These are phyloP conservation scores for Emmonsia crescens DNA, from an alignment of 2,329 filamentous ascomycete genomes.

Conservation along the genomic window DNA sequence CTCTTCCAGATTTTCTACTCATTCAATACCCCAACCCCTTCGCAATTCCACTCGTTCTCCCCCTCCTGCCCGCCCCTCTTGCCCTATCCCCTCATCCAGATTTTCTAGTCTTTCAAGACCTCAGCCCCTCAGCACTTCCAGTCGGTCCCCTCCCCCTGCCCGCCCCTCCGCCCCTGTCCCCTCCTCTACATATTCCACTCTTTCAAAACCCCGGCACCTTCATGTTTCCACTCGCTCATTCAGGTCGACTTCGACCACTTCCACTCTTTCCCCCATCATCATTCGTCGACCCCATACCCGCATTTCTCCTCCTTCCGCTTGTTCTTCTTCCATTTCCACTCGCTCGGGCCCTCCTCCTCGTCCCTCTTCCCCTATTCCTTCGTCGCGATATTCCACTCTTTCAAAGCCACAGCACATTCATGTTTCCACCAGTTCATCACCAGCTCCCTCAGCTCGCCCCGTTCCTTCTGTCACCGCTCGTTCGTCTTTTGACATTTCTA, in stretches of 20 bases:
- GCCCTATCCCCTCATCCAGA: slow-evolving; percentile 8
- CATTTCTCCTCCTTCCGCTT: too few species aligned
- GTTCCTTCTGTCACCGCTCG: slow-evolving; percentile 3
- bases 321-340: slow-evolving; percentile 8
- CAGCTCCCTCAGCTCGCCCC: background rate
- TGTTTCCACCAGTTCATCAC: slow-evolving; percentile 4
- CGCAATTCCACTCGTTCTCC: slow-evolving; percentile 6
- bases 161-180: background rate
- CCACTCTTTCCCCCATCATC: too few species aligned
- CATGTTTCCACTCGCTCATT: background rate
- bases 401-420: background rate
- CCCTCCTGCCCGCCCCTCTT: slow-evolving; percentile 9
- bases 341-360: slow-evolving; percentile 5
- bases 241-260: background rate
- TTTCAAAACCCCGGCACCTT: background rate
- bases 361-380: background rate
- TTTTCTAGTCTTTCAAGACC: background rate
- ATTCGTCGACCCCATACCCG: too few species aligned
- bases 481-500: slow-evolving; percentile 5
- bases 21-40: background rate
- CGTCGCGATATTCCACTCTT: background rate
- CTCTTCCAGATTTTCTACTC: slow-evolving; percentile 1
- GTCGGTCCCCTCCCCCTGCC: slow-evolving; percentile 6
- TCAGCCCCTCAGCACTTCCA: background rate
- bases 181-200: slow-evolving; percentile 2